phyloP scores from a whole-genome alignment of 805 yeast genomes.

The Saccharomyces kudriavzevii region DNA sequence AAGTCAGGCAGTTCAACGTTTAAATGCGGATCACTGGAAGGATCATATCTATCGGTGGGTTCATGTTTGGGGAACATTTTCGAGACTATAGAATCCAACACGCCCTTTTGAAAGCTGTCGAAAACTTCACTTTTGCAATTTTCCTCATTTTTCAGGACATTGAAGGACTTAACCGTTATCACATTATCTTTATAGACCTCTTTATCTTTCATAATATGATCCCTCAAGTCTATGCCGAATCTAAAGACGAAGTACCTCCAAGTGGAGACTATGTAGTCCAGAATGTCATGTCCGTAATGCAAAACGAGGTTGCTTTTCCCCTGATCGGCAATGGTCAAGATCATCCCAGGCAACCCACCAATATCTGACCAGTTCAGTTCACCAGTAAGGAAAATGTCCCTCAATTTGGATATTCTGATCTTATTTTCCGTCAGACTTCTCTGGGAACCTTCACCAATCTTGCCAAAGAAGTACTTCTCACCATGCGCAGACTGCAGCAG shows the following conservation, averaged over 20 bases:
- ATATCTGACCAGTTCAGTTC: constrained; percentile 64
- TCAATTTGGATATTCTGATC: constrained; percentile 47
- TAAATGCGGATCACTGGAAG: constrained; percentile 30
- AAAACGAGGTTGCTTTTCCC: constrained; percentile 53
- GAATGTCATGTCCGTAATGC: constrained; percentile 40
- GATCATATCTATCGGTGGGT: constrained; percentile 30
- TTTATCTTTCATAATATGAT: constrained; percentile 20
- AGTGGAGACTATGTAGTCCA: constrained; percentile 56
- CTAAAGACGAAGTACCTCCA: constrained; percentile 87
- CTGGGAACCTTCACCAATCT: constrained; percentile 80
- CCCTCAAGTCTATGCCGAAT: constrained; percentile 49
- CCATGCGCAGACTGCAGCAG: constrained; percentile 37
- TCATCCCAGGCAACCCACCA: constrained; percentile 89
- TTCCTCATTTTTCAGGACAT: constrained; percentile 18
- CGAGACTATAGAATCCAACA: constrained; percentile 30
- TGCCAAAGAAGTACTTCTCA: constrained; percentile 59
- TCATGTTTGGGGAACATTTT: constrained; percentile 54
- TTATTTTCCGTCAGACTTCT: constrained; percentile 58
- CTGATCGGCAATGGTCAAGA: constrained; percentile 74
- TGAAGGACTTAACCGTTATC: constrained; percentile 34
- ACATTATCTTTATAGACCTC: constrained; percentile 29
- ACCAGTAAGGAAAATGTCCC: constrained; percentile 72
- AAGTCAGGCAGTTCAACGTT: constrained; percentile 33
- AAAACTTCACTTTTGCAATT: neutral
- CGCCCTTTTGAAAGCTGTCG: constrained; percentile 7